Evolutionary conservation across 2,329 filamentous ascomycete genomes (phyloP).

Genomic region (Tothia fuscella): DNA sequence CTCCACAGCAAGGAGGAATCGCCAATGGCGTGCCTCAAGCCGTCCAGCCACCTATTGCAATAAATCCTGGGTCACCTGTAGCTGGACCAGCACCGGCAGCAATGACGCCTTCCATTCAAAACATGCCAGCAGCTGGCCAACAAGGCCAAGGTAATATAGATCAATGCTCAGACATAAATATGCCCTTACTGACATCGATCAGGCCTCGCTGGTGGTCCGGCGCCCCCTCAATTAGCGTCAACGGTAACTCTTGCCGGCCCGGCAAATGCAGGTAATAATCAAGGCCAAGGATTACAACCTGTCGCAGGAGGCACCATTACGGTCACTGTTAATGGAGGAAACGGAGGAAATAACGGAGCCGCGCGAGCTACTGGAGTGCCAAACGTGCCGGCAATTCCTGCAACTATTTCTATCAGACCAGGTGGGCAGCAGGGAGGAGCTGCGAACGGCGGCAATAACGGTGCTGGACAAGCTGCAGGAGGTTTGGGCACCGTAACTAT

Average conservation of each 20-base stretch:
- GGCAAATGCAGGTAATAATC: slow-evolving; percentile 2
- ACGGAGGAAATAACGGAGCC: slow-evolving; percentile 3
- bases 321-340: neutral
- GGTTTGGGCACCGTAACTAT: slow-evolving; percentile 4
- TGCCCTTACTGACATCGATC: neutral
- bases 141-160: neutral
- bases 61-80: neutral
- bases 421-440: neutral
- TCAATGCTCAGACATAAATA: slow-evolving; percentile 6
- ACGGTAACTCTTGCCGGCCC: neutral
- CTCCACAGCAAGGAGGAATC: neutral
- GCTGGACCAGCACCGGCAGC: neutral
- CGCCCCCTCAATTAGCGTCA: neutral
- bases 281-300: slow-evolving; percentile 1
- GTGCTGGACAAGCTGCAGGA: too few species aligned
- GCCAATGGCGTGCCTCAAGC: slow-evolving; percentile 2
- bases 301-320: slow-evolving; percentile 7
- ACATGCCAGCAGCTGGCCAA: slow-evolving; percentile 3
- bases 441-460: neutral
- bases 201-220: slow-evolving; percentile 4
- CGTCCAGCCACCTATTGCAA: neutral
- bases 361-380: neutral
- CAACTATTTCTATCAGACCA: neutral
- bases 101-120: neutral
- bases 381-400: neutral